phyloP scores from a whole-genome alignment of 306 rosid species.

The Luffa acutangula region DNA sequence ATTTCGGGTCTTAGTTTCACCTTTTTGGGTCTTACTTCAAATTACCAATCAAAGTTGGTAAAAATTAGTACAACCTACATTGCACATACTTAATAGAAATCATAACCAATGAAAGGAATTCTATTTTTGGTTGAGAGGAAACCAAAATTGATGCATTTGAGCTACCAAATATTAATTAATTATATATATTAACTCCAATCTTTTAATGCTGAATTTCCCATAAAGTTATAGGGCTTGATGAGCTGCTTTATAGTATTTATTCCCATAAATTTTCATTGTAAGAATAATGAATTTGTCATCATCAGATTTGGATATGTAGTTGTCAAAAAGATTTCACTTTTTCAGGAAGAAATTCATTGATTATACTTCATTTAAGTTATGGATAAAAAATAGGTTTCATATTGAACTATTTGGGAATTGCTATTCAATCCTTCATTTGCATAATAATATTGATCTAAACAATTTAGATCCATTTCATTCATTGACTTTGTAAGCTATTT shows the following conservation, averaged over 20 bases:
- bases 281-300: neutral
- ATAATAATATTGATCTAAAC: neutral
- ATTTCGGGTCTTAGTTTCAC: neutral
- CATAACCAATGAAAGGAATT: neutral
- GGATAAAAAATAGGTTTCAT: neutral
- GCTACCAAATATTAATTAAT: neutral
- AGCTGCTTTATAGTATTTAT: neutral
- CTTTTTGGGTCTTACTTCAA: neutral
- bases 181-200: neutral
- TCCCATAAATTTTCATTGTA: neutral
- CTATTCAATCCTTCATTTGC: neutral
- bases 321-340: neutral
- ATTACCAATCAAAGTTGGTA: neutral
- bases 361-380: neutral
- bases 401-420: neutral
- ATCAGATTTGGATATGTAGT: neutral
- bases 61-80: neutral
- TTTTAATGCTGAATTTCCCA: neutral
- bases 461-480: neutral
- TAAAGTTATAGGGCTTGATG: neutral
- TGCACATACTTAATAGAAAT: neutral
- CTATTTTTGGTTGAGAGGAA: neutral
- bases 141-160: neutral
- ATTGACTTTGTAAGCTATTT: neutral
- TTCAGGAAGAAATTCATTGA: neutral